Evolutionary conservation across 306 rosid species (phyloP), one percentile per base, ranked within the genome.

Genomic region (Gastrolobium bilobum): DNA sequence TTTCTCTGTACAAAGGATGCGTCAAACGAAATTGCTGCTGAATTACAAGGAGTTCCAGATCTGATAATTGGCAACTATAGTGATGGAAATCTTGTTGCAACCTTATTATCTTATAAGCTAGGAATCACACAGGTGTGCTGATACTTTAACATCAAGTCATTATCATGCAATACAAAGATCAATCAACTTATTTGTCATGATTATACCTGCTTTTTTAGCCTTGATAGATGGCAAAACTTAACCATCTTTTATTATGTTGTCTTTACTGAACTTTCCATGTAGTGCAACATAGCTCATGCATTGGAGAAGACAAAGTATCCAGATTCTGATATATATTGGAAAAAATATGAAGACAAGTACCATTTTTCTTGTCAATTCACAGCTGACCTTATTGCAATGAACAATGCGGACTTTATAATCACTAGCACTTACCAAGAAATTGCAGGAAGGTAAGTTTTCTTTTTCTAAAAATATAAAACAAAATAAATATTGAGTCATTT

Each of bases 371-470:
- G 91, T 77, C 97, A 92, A 63, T 90, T 92, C 88, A 90, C 97
- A 6, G 97, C 91, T 61, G 94, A 92, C 51, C 72, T 90, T 43
- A 80, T 90, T 65, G 91, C 97, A 66, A 92, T 92, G 97, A 92
- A 87, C 76, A 80, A 53, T 84, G 93, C 97, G 10, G 97, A 92
- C 80, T 92, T 92, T 64, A 92, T 92, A 74, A 88, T 92, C 86
- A 88, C 94, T 71, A 90, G 97, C 78, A 84, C 94, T 60, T 92
- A 90, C 87, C 97, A 92, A 82, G 97, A 92, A 91, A 92, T 92
- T 85, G 94, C 93, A 37, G 97, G 94, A 84, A 87, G 93, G 89
- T 79, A 81, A 33, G 91, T 78, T 54, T 54, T 20, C 26, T 20
- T 70, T 73, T 63, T 76, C 44, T 31, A 2, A 54, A 43, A 44